Conservation (phyloP, 2,329 filamentous ascomycete species). For the Alternaria triticimaculans region DNA sequence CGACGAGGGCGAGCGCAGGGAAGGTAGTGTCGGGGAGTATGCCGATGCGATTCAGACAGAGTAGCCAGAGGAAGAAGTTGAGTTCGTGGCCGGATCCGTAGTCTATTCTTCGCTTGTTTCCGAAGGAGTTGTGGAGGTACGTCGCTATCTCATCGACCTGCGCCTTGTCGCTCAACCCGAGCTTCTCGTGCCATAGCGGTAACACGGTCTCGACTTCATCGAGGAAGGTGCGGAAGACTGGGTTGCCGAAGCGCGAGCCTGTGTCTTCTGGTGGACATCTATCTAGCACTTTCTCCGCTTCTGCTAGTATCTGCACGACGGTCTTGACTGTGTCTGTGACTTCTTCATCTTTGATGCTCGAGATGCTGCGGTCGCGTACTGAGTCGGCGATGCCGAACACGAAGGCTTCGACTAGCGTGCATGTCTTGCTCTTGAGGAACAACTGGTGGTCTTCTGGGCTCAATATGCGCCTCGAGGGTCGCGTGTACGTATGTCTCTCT, state of each 20-base stretch:
- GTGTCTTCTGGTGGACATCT: slow-evolving; percentile 82
- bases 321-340: slow-evolving; percentile 67
- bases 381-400: slow-evolving; percentile 86
- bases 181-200: slow-evolving; percentile 67
- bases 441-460: slow-evolving; percentile 79
- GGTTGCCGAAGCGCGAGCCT: slow-evolving; percentile 93
- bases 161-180: slow-evolving; percentile 60
- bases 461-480: slow-evolving; percentile 80
- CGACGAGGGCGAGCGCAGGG: slow-evolving; percentile 72
- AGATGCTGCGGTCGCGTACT: slow-evolving; percentile 73
- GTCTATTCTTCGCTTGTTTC: slow-evolving; percentile 81
- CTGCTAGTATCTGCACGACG: slow-evolving; percentile 73
- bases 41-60: slow-evolving; percentile 85
- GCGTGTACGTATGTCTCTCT: slow-evolving; percentile 66
- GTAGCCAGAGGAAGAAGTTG: slow-evolving; percentile 94
- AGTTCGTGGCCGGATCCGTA: slow-evolving; percentile 98
- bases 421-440: slow-evolving; percentile 79
- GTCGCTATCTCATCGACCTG: slow-evolving; percentile 75
- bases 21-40: slow-evolving; percentile 72
- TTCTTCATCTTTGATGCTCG: slow-evolving; percentile 63
- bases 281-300: slow-evolving; percentile 70
- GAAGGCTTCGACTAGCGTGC: slow-evolving; percentile 79
- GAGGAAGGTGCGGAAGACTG: slow-evolving; percentile 83
- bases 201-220: slow-evolving; percentile 63
- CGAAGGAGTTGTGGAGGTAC: slow-evolving; percentile 84